These are phyloP conservation scores for Trametes sp. DNA, from an alignment of 1,284 basidiomycete genomes.

Conservation along the genomic window DNA sequence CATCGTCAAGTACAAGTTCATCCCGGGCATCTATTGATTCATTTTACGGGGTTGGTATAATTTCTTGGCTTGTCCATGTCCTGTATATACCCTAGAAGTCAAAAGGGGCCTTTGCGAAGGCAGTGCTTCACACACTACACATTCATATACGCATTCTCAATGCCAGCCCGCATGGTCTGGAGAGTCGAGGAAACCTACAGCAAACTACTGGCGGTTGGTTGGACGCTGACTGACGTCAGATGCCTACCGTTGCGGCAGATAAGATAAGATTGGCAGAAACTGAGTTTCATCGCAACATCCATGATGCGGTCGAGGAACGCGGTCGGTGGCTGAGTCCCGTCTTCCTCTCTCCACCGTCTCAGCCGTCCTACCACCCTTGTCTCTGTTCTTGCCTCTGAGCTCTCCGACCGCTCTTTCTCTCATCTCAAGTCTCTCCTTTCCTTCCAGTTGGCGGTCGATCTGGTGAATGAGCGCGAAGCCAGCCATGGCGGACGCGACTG, in stretches of 20 bases:
- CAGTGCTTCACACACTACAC: no score
- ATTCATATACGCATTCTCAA: background rate
- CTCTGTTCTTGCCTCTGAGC: background rate
- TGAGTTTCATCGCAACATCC: background rate
- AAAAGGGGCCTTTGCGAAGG: background rate
- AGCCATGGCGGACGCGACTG: conserved; percentile 25
- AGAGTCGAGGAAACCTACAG: no score
- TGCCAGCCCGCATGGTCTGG: no score
- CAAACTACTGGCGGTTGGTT: no score
- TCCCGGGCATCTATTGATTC: conserved; percentile 72
- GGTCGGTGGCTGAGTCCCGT: background rate
- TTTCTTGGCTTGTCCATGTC: background rate
- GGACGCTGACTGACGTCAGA: no score
- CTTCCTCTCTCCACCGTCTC: background rate
- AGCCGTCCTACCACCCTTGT: background rate
- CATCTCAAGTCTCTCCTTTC: no score
- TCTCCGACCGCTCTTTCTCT: no score
- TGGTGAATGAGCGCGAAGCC: conserved; percentile 21
- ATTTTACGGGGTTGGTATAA: no score
- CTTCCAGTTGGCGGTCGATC: background rate
- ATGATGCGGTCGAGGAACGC: conserved; percentile 2
- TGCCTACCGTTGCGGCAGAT: background rate
- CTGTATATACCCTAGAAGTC: background rate
- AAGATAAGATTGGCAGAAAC: conserved; percentile 3
- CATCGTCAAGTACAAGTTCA: conserved; percentile 89